phyloP scores from a whole-genome alignment of 2,329 filamentous ascomycete species.

The Xylaria sp. region DNA sequence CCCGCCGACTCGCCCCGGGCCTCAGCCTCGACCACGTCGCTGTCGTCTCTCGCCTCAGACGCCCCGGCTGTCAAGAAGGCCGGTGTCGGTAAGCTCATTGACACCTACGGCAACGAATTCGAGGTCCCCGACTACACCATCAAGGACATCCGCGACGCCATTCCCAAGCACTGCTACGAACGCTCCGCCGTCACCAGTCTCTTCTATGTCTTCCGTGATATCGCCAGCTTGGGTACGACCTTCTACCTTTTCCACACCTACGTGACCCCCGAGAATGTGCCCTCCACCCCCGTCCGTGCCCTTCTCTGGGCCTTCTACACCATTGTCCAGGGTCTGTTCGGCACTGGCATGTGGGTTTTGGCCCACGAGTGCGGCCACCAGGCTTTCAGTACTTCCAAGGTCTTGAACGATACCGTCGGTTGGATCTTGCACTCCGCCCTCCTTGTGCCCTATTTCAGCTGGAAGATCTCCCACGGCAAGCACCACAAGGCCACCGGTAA shows the following conservation, averaged over 20 bases:
- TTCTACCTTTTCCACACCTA: conserved; percentile 89
- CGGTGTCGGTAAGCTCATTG: conserved; percentile 61
- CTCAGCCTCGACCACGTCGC: conserved; percentile 78
- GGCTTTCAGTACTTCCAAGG: conserved; percentile 88
- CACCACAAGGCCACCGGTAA: conserved; percentile 99
- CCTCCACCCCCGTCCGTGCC: conserved; percentile 61
- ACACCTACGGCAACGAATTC: conserved; percentile 95
- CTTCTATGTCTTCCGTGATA: conserved; percentile 78
- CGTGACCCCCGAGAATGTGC: conserved; percentile 77
- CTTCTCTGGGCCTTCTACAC: conserved; percentile 63
- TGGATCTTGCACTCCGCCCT: conserved; percentile 86
- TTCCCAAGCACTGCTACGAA: conserved; percentile 95
- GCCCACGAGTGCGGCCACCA: conserved; percentile 98
- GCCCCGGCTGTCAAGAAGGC: conserved; percentile 37
- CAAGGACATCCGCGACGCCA: conserved; percentile 94
- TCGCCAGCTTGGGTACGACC: conserved; percentile 64
- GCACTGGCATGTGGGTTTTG: conserved; percentile 90
- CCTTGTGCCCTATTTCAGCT: conserved; percentile 95
- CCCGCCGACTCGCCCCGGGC: conserved; percentile 55
- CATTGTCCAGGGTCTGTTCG: conserved; percentile 84
- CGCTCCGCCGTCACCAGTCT: conserved; percentile 72
- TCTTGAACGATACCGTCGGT: conserved; percentile 85
- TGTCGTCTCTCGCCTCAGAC: conserved; percentile 79
- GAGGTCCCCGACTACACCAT: conserved; percentile 92
- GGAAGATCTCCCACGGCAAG: conserved; percentile 99